Conservation (phyloP, 2,329 filamentous ascomycete species). For the Ophiostoma sp. region DNA sequence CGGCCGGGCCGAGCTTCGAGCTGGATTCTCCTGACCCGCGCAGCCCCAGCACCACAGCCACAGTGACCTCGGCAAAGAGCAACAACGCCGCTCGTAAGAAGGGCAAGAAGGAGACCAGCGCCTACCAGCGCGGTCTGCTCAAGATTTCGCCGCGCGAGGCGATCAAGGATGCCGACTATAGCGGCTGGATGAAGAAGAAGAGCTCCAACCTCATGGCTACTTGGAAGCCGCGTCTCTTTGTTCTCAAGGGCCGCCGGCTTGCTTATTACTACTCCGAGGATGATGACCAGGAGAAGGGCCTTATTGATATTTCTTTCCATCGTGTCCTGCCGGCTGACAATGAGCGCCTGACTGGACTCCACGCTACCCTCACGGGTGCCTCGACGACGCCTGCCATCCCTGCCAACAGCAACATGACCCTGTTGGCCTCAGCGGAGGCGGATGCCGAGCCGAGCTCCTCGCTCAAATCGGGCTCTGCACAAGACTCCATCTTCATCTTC, state of each 20-base stretch:
- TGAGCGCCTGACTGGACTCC: conserved; percentile 84
- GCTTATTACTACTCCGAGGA: conserved; percentile 96
- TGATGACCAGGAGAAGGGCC: conserved; percentile 87
- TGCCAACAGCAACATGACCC: conserved; percentile 48
- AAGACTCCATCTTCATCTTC: conserved; percentile 88
- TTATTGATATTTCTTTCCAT: conserved; percentile 97
- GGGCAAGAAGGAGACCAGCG: conserved; percentile 91
- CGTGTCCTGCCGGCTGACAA: conserved; percentile 93
- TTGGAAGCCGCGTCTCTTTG: conserved; percentile 96
- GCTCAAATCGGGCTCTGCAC: conserved; percentile 30
- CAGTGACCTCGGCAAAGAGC: conserved; percentile 50
- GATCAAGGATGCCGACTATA: conserved; percentile 85
- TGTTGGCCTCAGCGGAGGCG: conserved; percentile 47
- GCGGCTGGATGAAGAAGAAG: conserved; percentile 99
- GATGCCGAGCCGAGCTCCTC: conserved; percentile 46
- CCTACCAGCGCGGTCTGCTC: conserved; percentile 82
- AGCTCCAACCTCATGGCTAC: conserved; percentile 94
- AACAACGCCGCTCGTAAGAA: conserved; percentile 57
- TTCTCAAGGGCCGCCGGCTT: conserved; percentile 84
- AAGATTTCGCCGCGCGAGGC: conserved; percentile 81
- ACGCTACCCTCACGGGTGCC: conserved; percentile 89
- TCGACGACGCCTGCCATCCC: conserved; percentile 64
- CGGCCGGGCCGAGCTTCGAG: conserved; percentile 69
- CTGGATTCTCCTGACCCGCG: conserved; percentile 71
- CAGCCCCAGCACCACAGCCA: conserved; percentile 52